Base-by-base conservation (phyloP, 139 green algal species). In the Coccomyxa sp. region DNA sequence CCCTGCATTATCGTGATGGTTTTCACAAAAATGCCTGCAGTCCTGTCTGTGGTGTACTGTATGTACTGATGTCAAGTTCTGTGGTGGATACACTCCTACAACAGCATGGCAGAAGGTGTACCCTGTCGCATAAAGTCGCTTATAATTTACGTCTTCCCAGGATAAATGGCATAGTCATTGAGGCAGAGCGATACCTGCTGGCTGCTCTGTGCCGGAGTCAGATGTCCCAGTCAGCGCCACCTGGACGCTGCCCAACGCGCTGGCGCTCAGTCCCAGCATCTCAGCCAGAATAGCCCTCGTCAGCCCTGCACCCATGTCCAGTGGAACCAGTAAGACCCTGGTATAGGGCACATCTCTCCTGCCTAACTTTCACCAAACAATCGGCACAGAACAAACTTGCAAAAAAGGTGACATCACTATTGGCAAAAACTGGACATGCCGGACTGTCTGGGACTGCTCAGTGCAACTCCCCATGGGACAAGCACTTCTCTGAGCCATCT, bases 281-380 rank as follows among this genome's bases (percentile, higher is more conserved):
- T 93, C 88, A 35, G 86, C 73, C 7, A 86, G 68, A 24, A 92
- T 55, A 3, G 80, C 81, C 12, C 78, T 73, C 37, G 82, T 83
- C 68, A 93, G 81, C 5, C 55, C 74, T 36, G 79, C 72, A 16
- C 40, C 29, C 68, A 2, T n/a, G 14, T 29, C 14, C 50, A n/a
- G 14, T 64, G 50, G 18, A 64, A 14, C 50, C 14, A 18, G 50
- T 29, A 64, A 64, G 50, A 64, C 18, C 14, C 14, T 18, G 14
- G 50, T 29, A 18, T 18, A 14, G 14, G 50, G 18, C 50, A 64
- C 14, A 14, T 29, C 14, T 18, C 50, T 14, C 14, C 50, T 18
- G 50, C 18, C 14, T 29, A n/a, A 18, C 14, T 29, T 64, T 14
- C 14, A n/a, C 14, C 14, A n/a, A n/a, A 64, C 18, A 18, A n/a